phyloP scores from a whole-genome alignment of 1,284 basidiomycete species.

The Gymnopus androsaceus region DNA sequence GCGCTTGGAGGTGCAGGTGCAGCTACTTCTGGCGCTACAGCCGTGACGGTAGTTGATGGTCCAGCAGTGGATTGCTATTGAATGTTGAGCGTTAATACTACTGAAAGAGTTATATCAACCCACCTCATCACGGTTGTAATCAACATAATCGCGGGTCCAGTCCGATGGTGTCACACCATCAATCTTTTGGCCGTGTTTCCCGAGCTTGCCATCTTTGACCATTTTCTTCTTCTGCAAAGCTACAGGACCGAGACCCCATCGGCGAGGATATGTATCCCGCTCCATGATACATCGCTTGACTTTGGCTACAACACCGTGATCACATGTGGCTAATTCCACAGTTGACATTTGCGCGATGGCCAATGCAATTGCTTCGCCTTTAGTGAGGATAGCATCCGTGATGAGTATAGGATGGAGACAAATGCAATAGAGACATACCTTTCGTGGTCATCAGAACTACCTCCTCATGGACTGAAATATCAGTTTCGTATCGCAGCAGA shows the following conservation, averaged over 20 bases:
- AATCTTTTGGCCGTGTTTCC: slow-evolving; percentile 93
- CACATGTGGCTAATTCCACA: slow-evolving; percentile 96
- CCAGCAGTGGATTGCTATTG: slow-evolving; percentile 47
- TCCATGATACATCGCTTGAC: slow-evolving; percentile 99
- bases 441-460: slow-evolving; percentile 99
- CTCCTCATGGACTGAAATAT: slow-evolving; percentile 95
- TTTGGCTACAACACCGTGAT: slow-evolving; percentile 99
- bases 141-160: slow-evolving; percentile 93
- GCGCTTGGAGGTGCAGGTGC: slow-evolving; percentile 32
- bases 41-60: slow-evolving; percentile 36
- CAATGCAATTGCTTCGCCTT: slow-evolving; percentile 96
- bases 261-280: slow-evolving; percentile 95
- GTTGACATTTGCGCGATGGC: slow-evolving; percentile 99
- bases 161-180: slow-evolving; percentile 89
- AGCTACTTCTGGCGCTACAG: slow-evolving; percentile 27
- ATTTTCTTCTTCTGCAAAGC: slow-evolving; percentile 98
- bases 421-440: slow-evolving; percentile 44
- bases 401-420: neutral
- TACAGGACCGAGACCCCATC: slow-evolving; percentile 97
- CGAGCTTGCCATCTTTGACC: slow-evolving; percentile 94
- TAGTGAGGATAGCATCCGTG: slow-evolving; percentile 23
- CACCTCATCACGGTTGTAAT: slow-evolving; percentile 73
- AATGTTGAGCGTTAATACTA: slow-evolving; percentile 12
- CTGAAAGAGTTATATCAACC: slow-evolving; percentile 4
- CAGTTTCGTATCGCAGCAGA: slow-evolving; percentile 93